Evolutionary conservation across 768 basidiomycete genomes (phyloP).

Genomic region (Suillus ampliporus): DNA sequence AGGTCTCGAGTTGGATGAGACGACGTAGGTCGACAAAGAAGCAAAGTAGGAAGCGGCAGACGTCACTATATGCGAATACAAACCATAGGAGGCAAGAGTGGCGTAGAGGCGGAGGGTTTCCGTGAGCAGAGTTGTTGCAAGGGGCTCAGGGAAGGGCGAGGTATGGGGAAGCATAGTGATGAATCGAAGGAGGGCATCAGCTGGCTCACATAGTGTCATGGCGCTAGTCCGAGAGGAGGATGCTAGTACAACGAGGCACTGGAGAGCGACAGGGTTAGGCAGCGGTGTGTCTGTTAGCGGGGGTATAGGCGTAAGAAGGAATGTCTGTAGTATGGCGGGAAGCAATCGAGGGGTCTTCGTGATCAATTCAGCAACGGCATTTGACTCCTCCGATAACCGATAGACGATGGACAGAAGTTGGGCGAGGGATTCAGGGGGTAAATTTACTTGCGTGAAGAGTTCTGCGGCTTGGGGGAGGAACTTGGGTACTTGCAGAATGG

Average conservation of each 20-base stretch:
- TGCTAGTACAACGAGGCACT: conserved; percentile 61
- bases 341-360: conserved; percentile 58
- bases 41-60: conserved; percentile 63
- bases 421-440: conserved; percentile 52
- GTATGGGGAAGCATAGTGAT: conserved; percentile 58
- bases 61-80: conserved; percentile 71
- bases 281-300: conserved; percentile 34
- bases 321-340: conserved; percentile 54
- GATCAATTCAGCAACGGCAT: conserved; percentile 56
- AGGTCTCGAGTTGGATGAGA: conserved; percentile 35
- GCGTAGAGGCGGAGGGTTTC: conserved; percentile 69
- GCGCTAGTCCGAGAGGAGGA: conserved; percentile 75
- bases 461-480: conserved; percentile 58
- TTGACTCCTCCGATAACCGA: conserved; percentile 65
- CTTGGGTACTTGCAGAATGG: conserved; percentile 40
- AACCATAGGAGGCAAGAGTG: conserved; percentile 75
- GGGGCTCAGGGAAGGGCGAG: conserved; percentile 41
- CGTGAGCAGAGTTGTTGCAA: conserved; percentile 54
- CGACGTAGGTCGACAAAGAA: conserved; percentile 52
- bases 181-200: conserved; percentile 77
- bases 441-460: conserved; percentile 44
- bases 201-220: conserved; percentile 53
- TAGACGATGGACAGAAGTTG: conserved; percentile 66
- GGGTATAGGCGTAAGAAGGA: conserved; percentile 61
- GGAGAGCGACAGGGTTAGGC: conserved; percentile 57